Base-by-base conservation (phyloP, 2,329 filamentous ascomycete species). In the Ilyonectria sp. region DNA sequence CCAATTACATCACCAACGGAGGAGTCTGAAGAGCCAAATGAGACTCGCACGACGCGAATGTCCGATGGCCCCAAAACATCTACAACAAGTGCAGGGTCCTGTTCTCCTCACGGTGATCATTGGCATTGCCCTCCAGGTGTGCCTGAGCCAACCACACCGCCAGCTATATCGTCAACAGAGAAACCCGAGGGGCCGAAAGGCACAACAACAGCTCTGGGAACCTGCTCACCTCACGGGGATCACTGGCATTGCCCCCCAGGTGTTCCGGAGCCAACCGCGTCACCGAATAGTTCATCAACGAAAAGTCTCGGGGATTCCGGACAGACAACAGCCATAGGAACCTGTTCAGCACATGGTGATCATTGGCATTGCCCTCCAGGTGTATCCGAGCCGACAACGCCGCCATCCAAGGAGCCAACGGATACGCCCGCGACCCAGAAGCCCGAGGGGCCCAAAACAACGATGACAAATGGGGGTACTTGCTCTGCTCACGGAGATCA, bases 181-280 rank as follows among this genome's bases (percentile, higher is more conserved):
- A 10, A 33, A 33, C 31, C 31, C 10, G 31, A 33, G 17, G 15
- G 17, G 37, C 17, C 37, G 5, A 15, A 43, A n/a, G 17, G 3
- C 21, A 23, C 15, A 7, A 43, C 37, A 43, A 17, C 37, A n/a
- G 37, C 37, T 17, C 7, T 17, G 4, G 37, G 54, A 50, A 40
- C 35, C 23, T 71, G 69, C 29, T 60, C 59, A 6, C 46, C 67
- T 26, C 58, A 74, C 37, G 37, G 55, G 5, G 55, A 58, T 33
- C 55, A 58, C 37, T 58, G 55, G 40, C 35, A 46, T 17, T 58
- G 37, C 13, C 44, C 44, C 5, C 17, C 23, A 29, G 55, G 55
- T 4, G 31, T 43, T 15, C n/a, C 26, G 17, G 40, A 59, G 44
- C 55, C 55, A n/a, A 31, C 55, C 21, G 21, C 21, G 21, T 23